Conservation (phyloP, 2,329 filamentous ascomycete genomes). For the Sporothrix protearum region DNA sequence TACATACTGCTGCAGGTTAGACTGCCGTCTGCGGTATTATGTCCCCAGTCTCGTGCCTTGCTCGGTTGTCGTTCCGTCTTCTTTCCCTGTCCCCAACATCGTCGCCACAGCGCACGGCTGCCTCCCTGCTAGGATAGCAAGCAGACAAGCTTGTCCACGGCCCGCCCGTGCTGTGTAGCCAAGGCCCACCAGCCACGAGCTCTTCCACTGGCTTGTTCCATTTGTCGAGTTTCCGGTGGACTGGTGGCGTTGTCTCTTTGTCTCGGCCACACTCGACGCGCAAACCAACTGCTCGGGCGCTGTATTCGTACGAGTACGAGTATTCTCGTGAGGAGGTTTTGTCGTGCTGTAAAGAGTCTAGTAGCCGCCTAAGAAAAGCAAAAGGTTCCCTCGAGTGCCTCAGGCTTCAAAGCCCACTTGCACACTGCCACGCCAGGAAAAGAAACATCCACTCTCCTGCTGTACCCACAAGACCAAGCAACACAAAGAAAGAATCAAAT, state of each 20-base stretch:
- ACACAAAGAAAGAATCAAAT: not conserved
- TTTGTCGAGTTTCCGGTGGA: not conserved
- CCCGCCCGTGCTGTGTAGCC: not conserved
- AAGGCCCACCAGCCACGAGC: slow-evolving; percentile 13
- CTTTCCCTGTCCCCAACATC: not conserved
- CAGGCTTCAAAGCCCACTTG: not conserved
- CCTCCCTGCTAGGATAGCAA: not conserved
- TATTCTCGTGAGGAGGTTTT: not conserved
- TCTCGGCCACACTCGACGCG: slow-evolving; percentile 14
- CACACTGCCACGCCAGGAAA: slow-evolving; percentile 15
- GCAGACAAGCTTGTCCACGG: not conserved
- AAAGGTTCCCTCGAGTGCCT: not conserved
- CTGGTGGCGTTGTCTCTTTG: not conserved
- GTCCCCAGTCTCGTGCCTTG: not conserved
- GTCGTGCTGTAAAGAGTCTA: too few species aligned
- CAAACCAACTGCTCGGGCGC: slow-evolving; percentile 10
- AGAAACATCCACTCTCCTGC: not conserved
- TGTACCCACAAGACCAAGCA: not conserved
- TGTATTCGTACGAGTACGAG: too few species aligned
- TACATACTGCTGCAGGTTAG: not conserved
- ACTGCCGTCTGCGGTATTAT: not conserved
- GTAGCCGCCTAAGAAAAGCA: not conserved
- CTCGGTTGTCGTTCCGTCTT: not conserved
- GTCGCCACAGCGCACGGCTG: slow-evolving; percentile 11
- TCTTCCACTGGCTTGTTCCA: not conserved